phyloP scores from a whole-genome alignment of 2,329 filamentous ascomycete species.

The Verticillium albo-atrum region DNA sequence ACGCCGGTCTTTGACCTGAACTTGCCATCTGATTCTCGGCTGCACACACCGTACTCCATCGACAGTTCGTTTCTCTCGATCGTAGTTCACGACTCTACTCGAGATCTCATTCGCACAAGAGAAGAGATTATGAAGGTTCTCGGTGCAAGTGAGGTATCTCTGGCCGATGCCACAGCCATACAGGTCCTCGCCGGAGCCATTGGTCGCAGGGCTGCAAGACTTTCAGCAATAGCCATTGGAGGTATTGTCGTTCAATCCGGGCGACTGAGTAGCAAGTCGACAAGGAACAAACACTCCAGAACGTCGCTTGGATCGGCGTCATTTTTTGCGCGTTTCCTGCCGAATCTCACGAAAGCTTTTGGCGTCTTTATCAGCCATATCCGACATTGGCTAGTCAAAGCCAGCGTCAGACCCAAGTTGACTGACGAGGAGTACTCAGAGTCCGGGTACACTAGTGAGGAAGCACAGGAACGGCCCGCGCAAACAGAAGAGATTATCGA shows the following conservation, averaged over 20 bases:
- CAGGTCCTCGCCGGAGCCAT: conserved; percentile 44
- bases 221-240: conserved; percentile 16
- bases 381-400: not conserved
- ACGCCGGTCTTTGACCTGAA: conserved; percentile 5
- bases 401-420: not conserved
- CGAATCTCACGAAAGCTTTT: not conserved
- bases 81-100: conserved; percentile 53
- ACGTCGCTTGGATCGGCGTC: too few species aligned
- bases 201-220: conserved; percentile 13
- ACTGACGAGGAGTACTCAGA: not conserved
- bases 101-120: conserved; percentile 47
- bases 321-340: not conserved
- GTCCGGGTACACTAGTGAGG: not conserved
- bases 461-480: not conserved
- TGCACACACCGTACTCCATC: conserved; percentile 61
- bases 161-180: conserved; percentile 58
- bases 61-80: conserved; percentile 65
- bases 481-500: conserved; percentile 43
- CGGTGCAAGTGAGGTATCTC: conserved; percentile 36
- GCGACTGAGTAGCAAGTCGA: not conserved
- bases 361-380: not conserved
- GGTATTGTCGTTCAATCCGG: conserved; percentile 17
- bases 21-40: conserved; percentile 13
- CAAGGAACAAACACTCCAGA: not conserved
- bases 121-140: conserved; percentile 20